Percentiles rank a stretch among this genome's conserved stretches.
Conservation (phyloP, 2,329 filamentous ascomycete genomes). For the Bretziella fagacearum region DNA sequence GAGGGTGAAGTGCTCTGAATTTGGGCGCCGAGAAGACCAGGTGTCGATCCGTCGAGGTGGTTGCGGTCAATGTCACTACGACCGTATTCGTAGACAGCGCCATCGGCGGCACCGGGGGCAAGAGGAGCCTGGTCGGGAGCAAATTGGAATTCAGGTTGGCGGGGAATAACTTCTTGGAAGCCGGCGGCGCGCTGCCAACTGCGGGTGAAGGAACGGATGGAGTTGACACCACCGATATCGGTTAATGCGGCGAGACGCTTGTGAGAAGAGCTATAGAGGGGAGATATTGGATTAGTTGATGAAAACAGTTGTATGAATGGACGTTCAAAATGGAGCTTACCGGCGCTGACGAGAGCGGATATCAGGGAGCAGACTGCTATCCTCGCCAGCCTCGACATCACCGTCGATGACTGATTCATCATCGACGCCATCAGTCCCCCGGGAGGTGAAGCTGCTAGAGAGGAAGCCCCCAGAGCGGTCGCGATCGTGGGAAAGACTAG, state of each 20-base stretch:
- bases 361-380: conserved; percentile 2
- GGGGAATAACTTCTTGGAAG: conserved; percentile 75
- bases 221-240: conserved; percentile 80
- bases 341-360: conserved; percentile 8
- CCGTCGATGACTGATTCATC: conserved; percentile 3
- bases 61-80: conserved; percentile 14
- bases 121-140: conserved; percentile 36
- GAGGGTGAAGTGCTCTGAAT: conserved; percentile 25
- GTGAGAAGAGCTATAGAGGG: conserved; percentile 35
- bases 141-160: conserved; percentile 56
- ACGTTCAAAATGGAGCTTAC: not conserved
- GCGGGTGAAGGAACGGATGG: conserved; percentile 79
- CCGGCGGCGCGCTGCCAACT: conserved; percentile 83
- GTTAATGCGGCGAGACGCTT: conserved; percentile 39
- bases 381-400: conserved; percentile 8
- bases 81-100: conserved; percentile 9
- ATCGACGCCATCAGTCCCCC: conserved; percentile 8
- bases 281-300: too few relatives aligned
- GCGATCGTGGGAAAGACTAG: conserved; percentile 10
- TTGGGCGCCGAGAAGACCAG: conserved; percentile 35
- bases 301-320: too few relatives aligned
- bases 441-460: conserved; percentile 12
- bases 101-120: conserved; percentile 17
- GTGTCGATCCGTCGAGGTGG: conserved; percentile 18
- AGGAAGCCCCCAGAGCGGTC: conserved; percentile 10